Percentiles rank a stretch among this genome's conserved stretches.
Conservation (phyloP, 192 early-diverging fungal genomes). For the Lobosporangium transversale region DNA sequence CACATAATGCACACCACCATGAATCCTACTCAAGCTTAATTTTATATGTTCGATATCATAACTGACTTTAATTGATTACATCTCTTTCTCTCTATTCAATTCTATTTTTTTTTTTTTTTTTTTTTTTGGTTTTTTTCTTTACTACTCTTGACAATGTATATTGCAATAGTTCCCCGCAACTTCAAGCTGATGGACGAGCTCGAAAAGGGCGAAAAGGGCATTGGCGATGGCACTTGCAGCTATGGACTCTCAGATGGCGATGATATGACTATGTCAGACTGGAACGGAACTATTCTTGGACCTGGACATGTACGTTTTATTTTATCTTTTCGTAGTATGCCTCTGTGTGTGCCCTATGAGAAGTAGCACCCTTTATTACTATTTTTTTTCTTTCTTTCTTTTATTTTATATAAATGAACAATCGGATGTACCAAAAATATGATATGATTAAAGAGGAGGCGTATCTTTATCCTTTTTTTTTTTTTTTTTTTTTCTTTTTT, state of each 20-base stretch:
- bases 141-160: not conserved
- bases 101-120: not conserved
- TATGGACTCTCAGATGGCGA: slow-evolving; percentile 91
- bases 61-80: too few species aligned
- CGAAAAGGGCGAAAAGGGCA: slow-evolving; percentile 96
- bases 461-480: not conserved
- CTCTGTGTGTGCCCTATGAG: not conserved
- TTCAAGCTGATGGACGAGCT: slow-evolving; percentile 96
- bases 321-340: slow-evolving; percentile 7
- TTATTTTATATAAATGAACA: too few species aligned
- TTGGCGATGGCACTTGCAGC: slow-evolving; percentile 92
- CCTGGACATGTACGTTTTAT: slow-evolving; percentile 18
- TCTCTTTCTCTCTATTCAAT: too few species aligned
- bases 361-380: not conserved
- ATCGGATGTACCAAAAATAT: too few species aligned
- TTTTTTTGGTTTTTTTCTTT: too few species aligned
- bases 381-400: not conserved
- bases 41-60: not conserved
- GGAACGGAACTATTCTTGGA: slow-evolving; percentile 85
- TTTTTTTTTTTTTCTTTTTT: slow-evolving; percentile 3
- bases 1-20: not conserved
- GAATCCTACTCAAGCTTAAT: not conserved
- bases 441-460: too few species aligned
- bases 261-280: slow-evolving; percentile 82
- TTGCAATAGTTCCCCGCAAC: slow-evolving; percentile 98